Base-by-base conservation (phyloP, 2,329 filamentous ascomycete species). In the Diaporthe aspalathi region DNA sequence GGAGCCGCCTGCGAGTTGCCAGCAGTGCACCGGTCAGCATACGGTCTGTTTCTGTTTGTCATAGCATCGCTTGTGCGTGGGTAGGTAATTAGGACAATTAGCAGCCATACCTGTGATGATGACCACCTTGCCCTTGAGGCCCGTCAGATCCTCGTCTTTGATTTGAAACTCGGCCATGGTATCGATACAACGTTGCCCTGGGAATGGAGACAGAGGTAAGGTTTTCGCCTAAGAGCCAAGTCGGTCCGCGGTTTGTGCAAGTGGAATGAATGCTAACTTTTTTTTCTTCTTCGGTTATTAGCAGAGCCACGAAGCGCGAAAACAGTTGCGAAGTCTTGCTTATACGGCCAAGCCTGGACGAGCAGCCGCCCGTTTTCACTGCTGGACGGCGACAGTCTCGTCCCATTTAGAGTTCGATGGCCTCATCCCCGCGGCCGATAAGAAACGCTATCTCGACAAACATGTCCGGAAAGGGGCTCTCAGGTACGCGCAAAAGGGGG, bases 81-180 rank as follows among this genome's bases (percentile, higher is more conserved):
- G 17, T 24, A 60, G n/a, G n/a, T n/a, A n/a, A n/a, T 27, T 24
- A 32, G 8, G n/a, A 43, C 27, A 29, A 27, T 49, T 38, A 12
- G 32, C n/a, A 2, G 29, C 68, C 66, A 45, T 73, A 73, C 71
- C 71, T 45, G 87, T 89, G 17, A 89, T 80, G 32, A 89, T 75
- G n/a, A 87, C 81, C 27, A 87, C 83, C 76, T 88, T 84, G 72
- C 81, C 84, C 72, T 83, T 84, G 45, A 89, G 78, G 50, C 77
- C 74, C 16, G 74, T 72, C 5, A 88, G 77, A 52, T 84, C 81
- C 12, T 81, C 78, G 72, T 87, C 83, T 52, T 82, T 76, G 57
- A 88, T 87, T 1, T 76, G 74, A 43, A 88, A 81, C 74, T 83
- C 83, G 11, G 83, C 76, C 84, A 86, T 86, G 49, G 53, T 56